A percentile compares a stretch with the other conserved stretches of the same genome.
phyloP scores from a whole-genome alignment of 1,284 basidiomycete species.

The Exobasidium cylindrosporum region DNA sequence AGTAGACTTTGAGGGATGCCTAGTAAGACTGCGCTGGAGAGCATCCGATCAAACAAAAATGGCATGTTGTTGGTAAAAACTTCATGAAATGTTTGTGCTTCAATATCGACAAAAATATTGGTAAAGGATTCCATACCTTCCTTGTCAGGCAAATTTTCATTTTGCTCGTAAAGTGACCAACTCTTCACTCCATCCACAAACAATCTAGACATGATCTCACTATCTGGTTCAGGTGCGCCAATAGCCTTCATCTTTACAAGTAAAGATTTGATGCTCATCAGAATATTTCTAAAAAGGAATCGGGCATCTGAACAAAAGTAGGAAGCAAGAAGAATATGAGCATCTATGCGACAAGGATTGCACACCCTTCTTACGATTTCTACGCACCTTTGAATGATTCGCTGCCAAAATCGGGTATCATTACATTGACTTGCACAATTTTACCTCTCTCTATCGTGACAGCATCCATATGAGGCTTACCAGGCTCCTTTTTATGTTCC shows the following conservation, averaged over 20 bases:
- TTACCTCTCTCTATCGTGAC: constrained; percentile 57
- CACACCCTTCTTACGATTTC: background rate
- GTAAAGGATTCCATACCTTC: constrained; percentile 85
- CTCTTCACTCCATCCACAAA: constrained; percentile 82
- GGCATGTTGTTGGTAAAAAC: constrained; percentile 45
- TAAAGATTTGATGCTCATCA: constrained; percentile 84
- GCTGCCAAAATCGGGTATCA: constrained; percentile 56
- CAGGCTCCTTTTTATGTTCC: constrained; percentile 11
- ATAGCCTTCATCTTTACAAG: constrained; percentile 75
- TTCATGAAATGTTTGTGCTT: constrained; percentile 51
- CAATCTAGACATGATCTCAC: constrained; percentile 79
- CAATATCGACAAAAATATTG: constrained; percentile 57
- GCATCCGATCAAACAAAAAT: constrained; percentile 48
- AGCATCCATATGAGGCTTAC: constrained; percentile 16
- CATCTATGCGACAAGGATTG: background rate
- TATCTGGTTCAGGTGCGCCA: constrained; percentile 76
- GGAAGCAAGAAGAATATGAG: background rate
- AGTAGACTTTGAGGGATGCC: constrained; percentile 86
- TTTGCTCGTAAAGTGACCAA: constrained; percentile 77
- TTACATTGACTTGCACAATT: constrained; percentile 55
- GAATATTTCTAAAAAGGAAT: constrained; percentile 78
- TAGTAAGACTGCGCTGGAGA: constrained; percentile 71
- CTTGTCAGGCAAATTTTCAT: constrained; percentile 70
- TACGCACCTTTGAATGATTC: constrained; percentile 53
- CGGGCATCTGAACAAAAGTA: constrained; percentile 65